Conservation (phyloP, 1,284 basidiomycete species). For the Fomitopsis pinicola region DNA sequence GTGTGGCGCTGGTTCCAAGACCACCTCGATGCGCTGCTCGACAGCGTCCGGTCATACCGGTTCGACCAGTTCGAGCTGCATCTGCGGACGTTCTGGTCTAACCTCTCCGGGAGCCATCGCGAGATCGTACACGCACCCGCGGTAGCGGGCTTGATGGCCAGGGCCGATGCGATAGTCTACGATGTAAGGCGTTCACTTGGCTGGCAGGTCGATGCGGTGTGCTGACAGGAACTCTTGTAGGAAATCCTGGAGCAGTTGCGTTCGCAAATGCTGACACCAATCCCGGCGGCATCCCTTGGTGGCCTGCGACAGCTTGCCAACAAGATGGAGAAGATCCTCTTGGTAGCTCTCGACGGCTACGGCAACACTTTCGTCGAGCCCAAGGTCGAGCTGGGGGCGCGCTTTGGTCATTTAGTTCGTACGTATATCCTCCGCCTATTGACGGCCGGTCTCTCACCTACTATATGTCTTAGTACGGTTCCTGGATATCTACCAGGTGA, state of each 20-base stretch:
- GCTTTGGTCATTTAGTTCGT: conserved; percentile 86
- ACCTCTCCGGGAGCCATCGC: conserved; percentile 65
- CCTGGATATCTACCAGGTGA: conserved; percentile 86
- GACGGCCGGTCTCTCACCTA: background rate
- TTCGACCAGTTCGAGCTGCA: conserved; percentile 87
- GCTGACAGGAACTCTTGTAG: conserved; percentile 31
- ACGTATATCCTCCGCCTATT: conserved; percentile 33
- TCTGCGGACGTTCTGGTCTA: conserved; percentile 78
- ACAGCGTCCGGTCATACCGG: conserved; percentile 70
- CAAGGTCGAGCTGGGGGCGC: conserved; percentile 83
- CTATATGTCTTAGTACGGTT: conserved; percentile 60
- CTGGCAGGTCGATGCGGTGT: conserved; percentile 6
- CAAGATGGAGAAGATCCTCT: conserved; percentile 86
- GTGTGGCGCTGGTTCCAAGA: conserved; percentile 87
- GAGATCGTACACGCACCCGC: conserved; percentile 85
- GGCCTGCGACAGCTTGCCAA: conserved; percentile 79
- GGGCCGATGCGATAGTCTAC: conserved; percentile 83
- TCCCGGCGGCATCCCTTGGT: conserved; percentile 61
- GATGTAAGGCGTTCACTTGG: conserved; percentile 51
- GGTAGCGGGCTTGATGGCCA: conserved; percentile 82
- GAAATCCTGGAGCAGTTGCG: conserved; percentile 83
- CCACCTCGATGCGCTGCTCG: conserved; percentile 74
- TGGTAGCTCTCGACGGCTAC: conserved; percentile 76
- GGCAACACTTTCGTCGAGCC: conserved; percentile 88
- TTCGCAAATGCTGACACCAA: conserved; percentile 77